Evolutionary conservation across 441 rosid species (phyloP), one percentile per base, ranked within the genome.

Genomic region (Manihot esculenta): DNA sequence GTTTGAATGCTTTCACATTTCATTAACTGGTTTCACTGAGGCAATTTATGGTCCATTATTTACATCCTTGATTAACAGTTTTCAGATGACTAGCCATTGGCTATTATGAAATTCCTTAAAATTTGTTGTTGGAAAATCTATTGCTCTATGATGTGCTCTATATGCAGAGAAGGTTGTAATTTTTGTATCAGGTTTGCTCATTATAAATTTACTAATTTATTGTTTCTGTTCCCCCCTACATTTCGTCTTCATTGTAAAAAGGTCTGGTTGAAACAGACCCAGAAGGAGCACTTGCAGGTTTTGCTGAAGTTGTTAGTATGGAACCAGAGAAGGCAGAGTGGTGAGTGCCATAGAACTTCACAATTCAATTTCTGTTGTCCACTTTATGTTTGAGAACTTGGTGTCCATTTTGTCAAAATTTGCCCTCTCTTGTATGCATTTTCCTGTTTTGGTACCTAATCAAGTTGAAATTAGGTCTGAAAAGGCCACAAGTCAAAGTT

Each of bases 251-350:
- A 23, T 62, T 20, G 41, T 21, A 65, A 57, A 59, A 69, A 95
- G 98, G 94, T 76, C 63, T 90, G 86, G 92, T 93, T 59, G 98
- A 93, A 83, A 89, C 93, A 54, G 99, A 93, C 45, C 96, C 97
- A 60, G 93, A 90, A 87, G 90, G 74, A 14, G 99, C 99, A 30
- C 98, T 96, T 64, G 84, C 89, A 66, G 99, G 99, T 57, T 96
- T 96, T 83, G 92, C 91, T 55, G 96, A 88, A 78, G 98, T 96
- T 30, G 97, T 96, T 66, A 71, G 57, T 74, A 96, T 96, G 99
- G 99, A 96, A 76, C 98, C 97, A 54, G 94, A 93, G 72, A 96
- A 96, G 80, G 97, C 99, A 68, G 99, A 96, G 44, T 93, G 99
- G 98, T 96, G 79, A 87, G 85, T 47, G 35, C 7, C 26, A 23